Evolutionary conservation across 2,329 filamentous ascomycete genomes (phyloP).

Genomic region (Ceratocystis cubensis): DNA sequence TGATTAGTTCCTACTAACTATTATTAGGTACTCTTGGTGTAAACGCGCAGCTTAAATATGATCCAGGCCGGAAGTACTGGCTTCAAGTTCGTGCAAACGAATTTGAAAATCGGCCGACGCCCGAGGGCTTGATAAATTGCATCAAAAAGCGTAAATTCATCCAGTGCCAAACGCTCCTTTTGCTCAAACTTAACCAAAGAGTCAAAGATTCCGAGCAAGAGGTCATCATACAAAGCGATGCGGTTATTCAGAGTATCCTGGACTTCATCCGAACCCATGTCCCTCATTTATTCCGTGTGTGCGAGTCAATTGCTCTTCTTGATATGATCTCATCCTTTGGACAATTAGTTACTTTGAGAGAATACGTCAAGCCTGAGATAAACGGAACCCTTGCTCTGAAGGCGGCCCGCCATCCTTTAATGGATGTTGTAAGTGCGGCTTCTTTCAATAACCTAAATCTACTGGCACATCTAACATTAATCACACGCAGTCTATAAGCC

Average conservation of each 20-base stretch:
- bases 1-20: neutral
- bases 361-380: slow-evolving; percentile 54
- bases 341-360: slow-evolving; percentile 52
- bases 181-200: slow-evolving; percentile 68
- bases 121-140: slow-evolving; percentile 64
- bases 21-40: slow-evolving; percentile 45
- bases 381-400: slow-evolving; percentile 59
- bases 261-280: slow-evolving; percentile 58
- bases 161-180: slow-evolving; percentile 75
- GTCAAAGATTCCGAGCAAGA: slow-evolving; percentile 74
- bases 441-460: too few relatives aligned
- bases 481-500: slow-evolving; percentile 31
- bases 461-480: too few relatives aligned
- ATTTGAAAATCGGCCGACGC: slow-evolving; percentile 47
- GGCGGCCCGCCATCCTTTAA: slow-evolving; percentile 63
- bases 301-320: slow-evolving; percentile 72
- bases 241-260: slow-evolving; percentile 59
- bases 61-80: slow-evolving; percentile 67
- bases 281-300: slow-evolving; percentile 65
- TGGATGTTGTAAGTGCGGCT: slow-evolving; percentile 46
- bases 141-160: slow-evolving; percentile 59
- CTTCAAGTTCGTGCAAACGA: slow-evolving; percentile 52
- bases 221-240: slow-evolving; percentile 70
- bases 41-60: slow-evolving; percentile 57
- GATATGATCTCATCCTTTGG: slow-evolving; percentile 76